Percentiles rank a stretch among this genome's conserved stretches.
phyloP scores from a whole-genome alignment of 1,284 basidiomycete genomes.

The Tylopilus sp. region DNA sequence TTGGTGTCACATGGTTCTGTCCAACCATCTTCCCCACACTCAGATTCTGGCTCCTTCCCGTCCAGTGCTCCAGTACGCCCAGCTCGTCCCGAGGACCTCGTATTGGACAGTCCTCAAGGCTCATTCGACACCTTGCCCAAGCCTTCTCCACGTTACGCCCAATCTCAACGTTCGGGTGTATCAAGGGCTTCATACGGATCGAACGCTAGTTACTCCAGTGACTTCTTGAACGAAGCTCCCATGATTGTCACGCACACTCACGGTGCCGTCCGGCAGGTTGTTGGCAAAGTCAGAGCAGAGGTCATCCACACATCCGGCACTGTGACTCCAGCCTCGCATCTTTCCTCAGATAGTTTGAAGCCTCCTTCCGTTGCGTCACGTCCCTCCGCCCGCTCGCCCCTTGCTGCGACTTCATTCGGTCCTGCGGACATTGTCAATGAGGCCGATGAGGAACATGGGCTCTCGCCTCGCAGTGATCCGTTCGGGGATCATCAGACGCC shows the following conservation, averaged over 20 bases:
- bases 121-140: slow-evolving; percentile 48
- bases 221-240: slow-evolving; percentile 72
- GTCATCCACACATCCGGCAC: slow-evolving; percentile 60
- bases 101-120: slow-evolving; percentile 56
- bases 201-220: slow-evolving; percentile 67
- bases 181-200: slow-evolving; percentile 69
- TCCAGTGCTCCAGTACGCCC: slow-evolving; percentile 53
- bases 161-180: slow-evolving; percentile 51
- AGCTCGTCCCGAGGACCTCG: slow-evolving; percentile 54
- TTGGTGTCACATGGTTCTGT: slow-evolving; percentile 60
- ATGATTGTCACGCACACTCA: slow-evolving; percentile 70
- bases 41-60: slow-evolving; percentile 24
- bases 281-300: slow-evolving; percentile 72
- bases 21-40: slow-evolving; percentile 25
- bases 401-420: slow-evolving; percentile 68
- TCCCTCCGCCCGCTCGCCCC: slow-evolving; percentile 53
- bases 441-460: slow-evolving; percentile 42
- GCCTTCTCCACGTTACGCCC: slow-evolving; percentile 40
- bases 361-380: slow-evolving; percentile 38
- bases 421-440: slow-evolving; percentile 59
- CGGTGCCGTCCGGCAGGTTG: slow-evolving; percentile 61
- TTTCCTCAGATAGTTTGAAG: slow-evolving; percentile 39
- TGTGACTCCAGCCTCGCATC: slow-evolving; percentile 27
- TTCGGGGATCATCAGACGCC: slow-evolving; percentile 59
- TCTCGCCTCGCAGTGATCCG: slow-evolving; percentile 45